phyloP scores from a whole-genome alignment of 1,139 yeast genomes.

The Zygosaccharomyces pseudobailii region DNA sequence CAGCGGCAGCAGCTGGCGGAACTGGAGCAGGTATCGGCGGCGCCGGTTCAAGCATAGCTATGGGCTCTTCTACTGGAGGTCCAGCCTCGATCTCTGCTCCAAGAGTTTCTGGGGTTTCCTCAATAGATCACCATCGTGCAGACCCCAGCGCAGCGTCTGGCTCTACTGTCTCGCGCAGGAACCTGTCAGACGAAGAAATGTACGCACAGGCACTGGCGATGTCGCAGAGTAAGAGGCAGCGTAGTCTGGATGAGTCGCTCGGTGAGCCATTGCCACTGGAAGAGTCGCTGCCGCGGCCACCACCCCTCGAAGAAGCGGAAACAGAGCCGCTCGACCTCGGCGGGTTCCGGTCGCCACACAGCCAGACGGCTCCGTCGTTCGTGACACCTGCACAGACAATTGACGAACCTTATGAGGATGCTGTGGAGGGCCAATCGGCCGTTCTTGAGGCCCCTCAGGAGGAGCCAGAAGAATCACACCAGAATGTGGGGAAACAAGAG shows the following conservation, averaged over 20 bases:
- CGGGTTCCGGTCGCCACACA: conserved; percentile 2
- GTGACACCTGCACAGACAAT: conserved; percentile 3
- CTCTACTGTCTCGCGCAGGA: conserved; percentile 1
- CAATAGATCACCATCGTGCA: neutral
- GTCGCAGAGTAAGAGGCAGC: conserved; percentile 14
- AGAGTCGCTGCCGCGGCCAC: neutral
- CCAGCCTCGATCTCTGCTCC: neutral
- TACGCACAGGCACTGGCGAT: conserved; percentile 20
- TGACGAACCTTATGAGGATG: conserved; percentile 2
- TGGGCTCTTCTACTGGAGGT: neutral
- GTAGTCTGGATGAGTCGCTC: conserved; percentile 1
- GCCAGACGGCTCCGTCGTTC: conserved; percentile 1
- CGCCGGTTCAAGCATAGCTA: neutral
- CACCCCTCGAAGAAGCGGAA: neutral
- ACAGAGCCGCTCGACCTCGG: conserved; percentile 1
- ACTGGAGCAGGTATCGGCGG: neutral
- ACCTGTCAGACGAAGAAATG: conserved; percentile 19
- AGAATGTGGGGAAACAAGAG: neutral
- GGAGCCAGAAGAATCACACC: neutral
- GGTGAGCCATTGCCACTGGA: neutral
- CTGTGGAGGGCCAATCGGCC: neutral
- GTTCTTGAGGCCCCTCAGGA: neutral
- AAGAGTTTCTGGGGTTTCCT: conserved; percentile 3
- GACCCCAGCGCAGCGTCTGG: neutral
- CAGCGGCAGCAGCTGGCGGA: neutral